These are phyloP conservation scores for Lentinula raphanica DNA, from an alignment of 768 basidiomycete genomes.

Conservation along the genomic window DNA sequence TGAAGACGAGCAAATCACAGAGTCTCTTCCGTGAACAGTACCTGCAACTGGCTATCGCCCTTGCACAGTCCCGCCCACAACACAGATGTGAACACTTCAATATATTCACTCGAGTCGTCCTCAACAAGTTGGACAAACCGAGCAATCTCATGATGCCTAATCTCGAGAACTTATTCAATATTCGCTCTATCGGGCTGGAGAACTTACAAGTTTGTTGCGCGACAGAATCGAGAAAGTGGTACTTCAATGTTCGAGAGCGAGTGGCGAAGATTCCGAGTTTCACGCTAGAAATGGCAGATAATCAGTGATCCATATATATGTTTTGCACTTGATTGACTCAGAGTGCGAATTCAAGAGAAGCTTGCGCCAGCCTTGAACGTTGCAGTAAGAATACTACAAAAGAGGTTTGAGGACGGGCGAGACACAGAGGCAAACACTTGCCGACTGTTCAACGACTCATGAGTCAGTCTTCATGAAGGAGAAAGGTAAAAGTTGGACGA, in stretches of 20 bases:
- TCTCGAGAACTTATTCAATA: slow-evolving; percentile 2
- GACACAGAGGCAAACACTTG: no score
- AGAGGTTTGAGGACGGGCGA: no score
- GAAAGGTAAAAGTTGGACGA: no score
- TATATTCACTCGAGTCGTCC: not conserved
- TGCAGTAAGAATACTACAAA: no score
- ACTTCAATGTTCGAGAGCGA: not conserved
- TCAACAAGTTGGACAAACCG: not conserved
- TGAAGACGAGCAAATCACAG: not conserved
- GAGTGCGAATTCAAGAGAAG: no score
- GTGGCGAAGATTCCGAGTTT: slow-evolving; percentile 3
- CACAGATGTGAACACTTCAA: not conserved
- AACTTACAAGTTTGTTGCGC: not conserved
- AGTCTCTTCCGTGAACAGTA: slow-evolving; percentile 5
- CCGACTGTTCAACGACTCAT: no score
- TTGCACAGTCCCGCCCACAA: slow-evolving; percentile 1
- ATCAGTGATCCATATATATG: no score
- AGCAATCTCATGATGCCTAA: slow-evolving; percentile 2
- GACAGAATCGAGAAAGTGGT: slow-evolving; percentile 1
- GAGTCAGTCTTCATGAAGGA: no score
- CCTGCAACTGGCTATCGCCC: not conserved
- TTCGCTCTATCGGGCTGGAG: not conserved
- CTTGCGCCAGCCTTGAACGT: no score
- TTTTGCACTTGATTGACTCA: no score
- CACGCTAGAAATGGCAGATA: not conserved